Percentiles rank a stretch among this genome's conserved stretches.
phyloP scores from a whole-genome alignment of 2,329 filamentous ascomycete species.

The Pseudogymnoascus sp. region DNA sequence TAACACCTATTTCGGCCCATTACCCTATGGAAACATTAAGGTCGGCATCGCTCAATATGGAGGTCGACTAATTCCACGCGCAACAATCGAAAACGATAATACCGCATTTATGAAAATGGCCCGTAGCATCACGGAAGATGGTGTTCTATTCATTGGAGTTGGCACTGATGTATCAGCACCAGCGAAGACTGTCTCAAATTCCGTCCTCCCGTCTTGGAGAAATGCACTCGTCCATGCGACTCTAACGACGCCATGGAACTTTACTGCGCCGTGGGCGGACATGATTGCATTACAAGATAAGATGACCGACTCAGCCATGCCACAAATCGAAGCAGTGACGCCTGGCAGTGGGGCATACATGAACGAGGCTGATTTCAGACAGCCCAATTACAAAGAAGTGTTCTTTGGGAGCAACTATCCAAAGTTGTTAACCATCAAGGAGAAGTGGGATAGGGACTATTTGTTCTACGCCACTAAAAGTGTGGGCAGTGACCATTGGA shows the following conservation, averaged over 20 bases:
- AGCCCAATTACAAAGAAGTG: constrained; percentile 35
- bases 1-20: constrained; percentile 26
- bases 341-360: constrained; percentile 40
- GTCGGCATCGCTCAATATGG: constrained; percentile 32
- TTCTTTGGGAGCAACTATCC: constrained; percentile 44
- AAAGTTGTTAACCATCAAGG: constrained; percentile 39
- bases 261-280: constrained; percentile 23
- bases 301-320: constrained; percentile 29
- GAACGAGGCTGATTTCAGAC: constrained; percentile 44
- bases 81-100: constrained; percentile 25
- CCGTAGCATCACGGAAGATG: constrained; percentile 30
- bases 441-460: constrained; percentile 39
- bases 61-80: constrained; percentile 37
- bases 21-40: constrained; percentile 24
- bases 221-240: constrained; percentile 29
- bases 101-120: constrained; percentile 20
- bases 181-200: constrained; percentile 23
- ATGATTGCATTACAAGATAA: constrained; percentile 25
- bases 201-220: constrained; percentile 38
- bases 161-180: constrained; percentile 26
- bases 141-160: constrained; percentile 30
- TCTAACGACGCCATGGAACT: constrained; percentile 31
- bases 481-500: constrained; percentile 48
- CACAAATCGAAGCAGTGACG: constrained; percentile 32
- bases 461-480: constrained; percentile 42